Conservation (phyloP, 371 early-diverging fungal species). For the Mortierella sp. region DNA sequence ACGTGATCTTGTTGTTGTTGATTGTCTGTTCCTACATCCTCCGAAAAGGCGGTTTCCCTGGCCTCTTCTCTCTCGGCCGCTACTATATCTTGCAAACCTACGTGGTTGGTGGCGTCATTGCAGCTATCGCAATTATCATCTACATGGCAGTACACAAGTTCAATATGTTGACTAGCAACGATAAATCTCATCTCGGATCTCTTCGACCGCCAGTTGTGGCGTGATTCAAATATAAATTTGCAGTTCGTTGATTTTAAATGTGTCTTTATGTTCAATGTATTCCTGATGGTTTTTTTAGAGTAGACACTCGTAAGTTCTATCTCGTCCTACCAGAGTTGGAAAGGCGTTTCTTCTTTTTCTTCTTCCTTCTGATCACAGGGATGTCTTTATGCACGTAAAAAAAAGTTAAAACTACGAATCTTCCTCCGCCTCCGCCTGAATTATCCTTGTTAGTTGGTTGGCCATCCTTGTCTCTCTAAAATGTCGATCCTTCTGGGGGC, state of each 20-base stretch:
- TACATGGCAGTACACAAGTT: slow-evolving; percentile 39
- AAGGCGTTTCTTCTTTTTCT: no score
- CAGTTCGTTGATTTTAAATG: no score
- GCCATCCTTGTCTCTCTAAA: slow-evolving; percentile 34
- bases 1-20: slow-evolving; percentile 20
- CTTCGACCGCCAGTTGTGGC: slow-evolving; percentile 19
- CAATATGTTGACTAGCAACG: slow-evolving; percentile 49
- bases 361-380: no score
- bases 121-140: slow-evolving; percentile 22
- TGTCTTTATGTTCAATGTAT: not conserved
- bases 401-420: no score
- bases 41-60: not conserved
- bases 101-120: slow-evolving; percentile 32
- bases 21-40: slow-evolving; percentile 17
- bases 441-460: no score
- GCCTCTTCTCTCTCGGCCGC: slow-evolving; percentile 35
- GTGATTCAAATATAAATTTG: not conserved
- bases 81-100: slow-evolving; percentile 50
- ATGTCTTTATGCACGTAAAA: no score
- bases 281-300: not conserved
- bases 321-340: no score
- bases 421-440: no score
- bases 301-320: not conserved
- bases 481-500: slow-evolving; percentile 88
- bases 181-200: slow-evolving; percentile 36